A percentile compares a stretch with the other conserved stretches of the same genome.
phyloP scores from a whole-genome alignment of 768 basidiomycete genomes.

The Xerocomellus chrysenteron region DNA sequence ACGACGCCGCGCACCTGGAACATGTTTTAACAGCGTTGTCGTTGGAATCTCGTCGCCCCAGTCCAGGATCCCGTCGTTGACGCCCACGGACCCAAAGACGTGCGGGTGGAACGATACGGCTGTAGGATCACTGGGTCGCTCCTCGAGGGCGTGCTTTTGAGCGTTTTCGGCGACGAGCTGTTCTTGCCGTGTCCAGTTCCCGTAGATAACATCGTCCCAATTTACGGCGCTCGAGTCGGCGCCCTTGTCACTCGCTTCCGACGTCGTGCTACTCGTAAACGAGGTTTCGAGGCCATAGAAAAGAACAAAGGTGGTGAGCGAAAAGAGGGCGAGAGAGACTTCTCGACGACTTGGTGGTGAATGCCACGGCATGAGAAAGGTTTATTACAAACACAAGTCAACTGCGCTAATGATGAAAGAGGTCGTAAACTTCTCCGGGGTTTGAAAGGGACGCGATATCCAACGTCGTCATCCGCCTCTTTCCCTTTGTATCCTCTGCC shows the following conservation, averaged over 20 bases:
- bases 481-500: constrained; percentile 71
- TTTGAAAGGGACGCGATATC: constrained; percentile 29
- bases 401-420: neutral
- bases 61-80: constrained; percentile 51
- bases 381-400: neutral
- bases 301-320: constrained; percentile 62
- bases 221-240: constrained; percentile 26
- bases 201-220: constrained; percentile 64
- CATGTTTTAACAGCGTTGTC: constrained; percentile 59
- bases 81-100: constrained; percentile 29
- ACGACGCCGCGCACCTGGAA: constrained; percentile 51
- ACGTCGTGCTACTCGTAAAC: constrained; percentile 46
- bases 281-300: constrained; percentile 74
- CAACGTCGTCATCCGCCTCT: constrained; percentile 41
- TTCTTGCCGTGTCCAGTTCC: constrained; percentile 67
- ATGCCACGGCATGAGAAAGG: constrained; percentile 52
- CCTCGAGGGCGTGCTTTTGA: constrained; percentile 43
- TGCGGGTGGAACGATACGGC: constrained; percentile 23
- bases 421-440: constrained; percentile 6
- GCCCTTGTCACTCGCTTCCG: constrained; percentile 22
- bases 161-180: constrained; percentile 58
- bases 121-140: constrained; percentile 24
- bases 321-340: constrained; percentile 63
- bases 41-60: constrained; percentile 60
- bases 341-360: constrained; percentile 74